Evolutionary conservation across 1,284 basidiomycete species (phyloP).

Genomic region (Termitomyces sp.): DNA sequence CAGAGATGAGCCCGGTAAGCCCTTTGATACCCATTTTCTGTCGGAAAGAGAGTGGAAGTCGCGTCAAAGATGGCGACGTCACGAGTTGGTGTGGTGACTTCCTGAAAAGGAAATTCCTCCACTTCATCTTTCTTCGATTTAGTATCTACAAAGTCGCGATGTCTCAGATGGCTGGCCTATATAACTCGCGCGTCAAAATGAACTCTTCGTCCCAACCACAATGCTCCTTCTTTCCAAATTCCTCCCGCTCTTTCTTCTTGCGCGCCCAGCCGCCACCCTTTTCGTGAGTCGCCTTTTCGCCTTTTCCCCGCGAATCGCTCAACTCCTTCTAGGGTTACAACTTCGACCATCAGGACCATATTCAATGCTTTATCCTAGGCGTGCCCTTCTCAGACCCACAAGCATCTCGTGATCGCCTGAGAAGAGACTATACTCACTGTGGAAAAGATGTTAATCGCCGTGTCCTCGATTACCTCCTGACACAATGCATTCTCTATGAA

Average conservation of each 20-base stretch:
- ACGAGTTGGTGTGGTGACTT: neutral
- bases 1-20: constrained; percentile 82
- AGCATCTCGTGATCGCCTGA: constrained; percentile 10
- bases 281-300: constrained; percentile 5
- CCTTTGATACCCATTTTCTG: constrained; percentile 83
- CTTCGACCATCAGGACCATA: neutral
- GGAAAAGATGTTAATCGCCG: constrained; percentile 13
- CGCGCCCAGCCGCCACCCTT: constrained; percentile 1
- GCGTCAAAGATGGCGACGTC: neutral
- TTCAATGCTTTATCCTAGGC: constrained; percentile 11
- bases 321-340: constrained; percentile 7
- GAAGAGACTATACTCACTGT: constrained; percentile 11
- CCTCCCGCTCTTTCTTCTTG: constrained; percentile 13
- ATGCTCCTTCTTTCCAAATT: constrained; percentile 10
- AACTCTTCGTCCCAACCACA: neutral
- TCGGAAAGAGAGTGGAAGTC: constrained; percentile 1
- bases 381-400: constrained; percentile 12
- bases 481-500: constrained; percentile 13
- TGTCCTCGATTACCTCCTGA: constrained; percentile 14
- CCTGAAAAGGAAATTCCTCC: neutral
- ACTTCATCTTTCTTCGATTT: neutral
- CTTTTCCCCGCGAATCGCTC: neutral
- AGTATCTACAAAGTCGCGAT: neutral
- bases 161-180: constrained; percentile 12
- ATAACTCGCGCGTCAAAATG: constrained; percentile 2